Base-by-base conservation (phyloP, 345 rosid genomes). In the Psidium friedrichsthalianum region DNA sequence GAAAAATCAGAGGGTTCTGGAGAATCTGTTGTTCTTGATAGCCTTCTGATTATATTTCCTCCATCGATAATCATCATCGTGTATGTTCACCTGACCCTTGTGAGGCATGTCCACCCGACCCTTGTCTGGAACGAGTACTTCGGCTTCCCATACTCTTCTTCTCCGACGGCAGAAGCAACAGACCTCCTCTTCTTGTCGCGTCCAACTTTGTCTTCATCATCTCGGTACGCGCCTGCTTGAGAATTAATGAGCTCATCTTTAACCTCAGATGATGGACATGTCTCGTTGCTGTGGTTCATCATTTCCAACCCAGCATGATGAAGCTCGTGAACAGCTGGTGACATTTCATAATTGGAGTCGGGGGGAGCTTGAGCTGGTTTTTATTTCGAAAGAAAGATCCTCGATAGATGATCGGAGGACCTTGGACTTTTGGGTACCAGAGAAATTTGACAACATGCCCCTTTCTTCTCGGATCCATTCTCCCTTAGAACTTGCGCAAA, bases 51-150 rank as follows among this genome's bases (percentile, higher is more conserved):
- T 90, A 82, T 90, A 90, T 54, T 90, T 90, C 87, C 92, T 88
- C 92, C 92, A 90, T 1, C 90, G 86, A 89, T 90, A 90, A 21
- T 90, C 92, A 88, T 90, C 92, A 58, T 90, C 92, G 7, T 88
- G 87, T 40, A 88, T 86, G 87, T 90, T n/a, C n/a, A n/a, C n/a
- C n/a, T n/a, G n/a, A n/a, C n/a, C n/a, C n/a, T n/a, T n/a, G n/a
- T n/a, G n/a, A n/a, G n/a, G n/a, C n/a, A n/a, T n/a, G n/a, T n/a
- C 92, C 49, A 90, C 92, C 5, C 85, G 90, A 49, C 92, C 83
- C 92, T 90, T 0, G 92, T 90, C 82, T 88, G 92, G 78, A 90
- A 90, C 80, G 92, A 90, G 56, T 82, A 87, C 55, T 86, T 90
- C 9, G 89, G 87, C 86, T 86, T 88, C 83, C 78, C 21, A 76